A percentile compares a stretch with the other conserved stretches of the same genome.
These are phyloP conservation scores for Metschnikowia orientalis DNA, from an alignment of 805 yeast species.

Conservation along the genomic window DNA sequence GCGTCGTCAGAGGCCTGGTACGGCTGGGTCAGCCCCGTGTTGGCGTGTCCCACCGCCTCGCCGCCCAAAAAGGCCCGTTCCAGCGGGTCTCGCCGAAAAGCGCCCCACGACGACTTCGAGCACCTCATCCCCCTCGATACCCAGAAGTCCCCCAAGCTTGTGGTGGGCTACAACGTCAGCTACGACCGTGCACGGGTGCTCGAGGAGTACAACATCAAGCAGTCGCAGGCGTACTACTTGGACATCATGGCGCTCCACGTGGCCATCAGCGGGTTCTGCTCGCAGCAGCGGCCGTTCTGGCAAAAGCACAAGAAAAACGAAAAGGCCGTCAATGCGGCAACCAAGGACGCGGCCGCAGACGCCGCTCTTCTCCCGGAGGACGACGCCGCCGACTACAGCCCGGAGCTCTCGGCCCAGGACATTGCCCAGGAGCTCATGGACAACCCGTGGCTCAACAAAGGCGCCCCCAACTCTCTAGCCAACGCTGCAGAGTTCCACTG, in stretches of 20 bases:
- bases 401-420: constrained; percentile 20
- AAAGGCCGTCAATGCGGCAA: constrained; percentile 14
- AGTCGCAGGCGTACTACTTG: constrained; percentile 69
- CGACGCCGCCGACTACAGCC: constrained; percentile 3
- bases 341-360: constrained; percentile 21
- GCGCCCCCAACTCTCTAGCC: constrained; percentile 74
- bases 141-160: constrained; percentile 43
- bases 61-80: too few species aligned
- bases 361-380: constrained; percentile 1
- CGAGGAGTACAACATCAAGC: constrained; percentile 73
- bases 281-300: constrained; percentile 84
- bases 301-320: constrained; percentile 47
- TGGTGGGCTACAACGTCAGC: constrained; percentile 88
- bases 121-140: constrained; percentile 78
- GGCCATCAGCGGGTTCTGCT: constrained; percentile 87
- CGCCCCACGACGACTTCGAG: constrained; percentile 35
- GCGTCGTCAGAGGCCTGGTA: constrained; percentile 80
- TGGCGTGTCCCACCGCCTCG: constrained; percentile 37
- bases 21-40: constrained; percentile 87
- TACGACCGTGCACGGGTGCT: constrained; percentile 82
- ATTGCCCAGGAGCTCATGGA: constrained; percentile 36
- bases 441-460: constrained; percentile 82
- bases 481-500: constrained; percentile 81
- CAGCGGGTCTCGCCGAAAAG: constrained; percentile 29
- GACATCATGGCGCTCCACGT: constrained; percentile 94